phyloP scores from a whole-genome alignment of 148 eudicot genomes.

The Heliamphora exappendiculata region DNA sequence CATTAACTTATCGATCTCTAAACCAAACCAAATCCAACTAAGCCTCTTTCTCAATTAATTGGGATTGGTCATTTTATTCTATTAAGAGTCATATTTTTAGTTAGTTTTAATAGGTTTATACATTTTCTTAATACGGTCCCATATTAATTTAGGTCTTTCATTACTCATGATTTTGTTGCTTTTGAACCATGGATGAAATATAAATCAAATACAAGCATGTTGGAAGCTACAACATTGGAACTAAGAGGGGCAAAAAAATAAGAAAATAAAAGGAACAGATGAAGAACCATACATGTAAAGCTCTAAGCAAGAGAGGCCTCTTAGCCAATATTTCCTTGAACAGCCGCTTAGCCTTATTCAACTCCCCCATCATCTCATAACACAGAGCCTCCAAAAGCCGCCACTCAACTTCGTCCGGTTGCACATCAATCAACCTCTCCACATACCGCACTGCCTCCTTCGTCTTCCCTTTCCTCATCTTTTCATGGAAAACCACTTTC shows the following conservation, averaged over 20 bases:
- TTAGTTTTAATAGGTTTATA: too few relatives aligned
- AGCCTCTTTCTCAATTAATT: too few relatives aligned
- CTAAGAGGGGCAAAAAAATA: neutral
- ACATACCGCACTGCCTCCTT: conserved; percentile 67
- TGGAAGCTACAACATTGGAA: too few relatives aligned
- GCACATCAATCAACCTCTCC: conserved; percentile 63
- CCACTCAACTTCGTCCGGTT: conserved; percentile 82
- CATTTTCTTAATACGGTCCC: too few relatives aligned
- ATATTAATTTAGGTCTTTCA: too few relatives aligned
- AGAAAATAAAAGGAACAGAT: neutral
- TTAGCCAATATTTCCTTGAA: conserved; percentile 55
- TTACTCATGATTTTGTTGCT: too few relatives aligned
- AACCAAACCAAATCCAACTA: too few relatives aligned
- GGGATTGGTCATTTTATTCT: too few relatives aligned
- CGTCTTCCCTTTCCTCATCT: conserved; percentile 67
- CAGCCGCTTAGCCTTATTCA: conserved; percentile 59
- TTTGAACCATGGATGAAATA: too few relatives aligned
- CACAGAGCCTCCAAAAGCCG: conserved; percentile 84
- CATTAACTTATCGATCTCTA: too few relatives aligned
- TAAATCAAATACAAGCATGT: too few relatives aligned
- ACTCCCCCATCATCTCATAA: conserved; percentile 77
- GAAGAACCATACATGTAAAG: conserved; percentile 72
- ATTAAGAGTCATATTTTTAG: too few relatives aligned
- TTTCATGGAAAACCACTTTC: conserved; percentile 58
- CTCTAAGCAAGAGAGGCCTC: conserved; percentile 75